Percentiles rank a stretch among this genome's conserved stretches.
Evolutionary conservation across 176 grass and related monocot genomes (phyloP).

Genomic region (Eleusine indica): DNA sequence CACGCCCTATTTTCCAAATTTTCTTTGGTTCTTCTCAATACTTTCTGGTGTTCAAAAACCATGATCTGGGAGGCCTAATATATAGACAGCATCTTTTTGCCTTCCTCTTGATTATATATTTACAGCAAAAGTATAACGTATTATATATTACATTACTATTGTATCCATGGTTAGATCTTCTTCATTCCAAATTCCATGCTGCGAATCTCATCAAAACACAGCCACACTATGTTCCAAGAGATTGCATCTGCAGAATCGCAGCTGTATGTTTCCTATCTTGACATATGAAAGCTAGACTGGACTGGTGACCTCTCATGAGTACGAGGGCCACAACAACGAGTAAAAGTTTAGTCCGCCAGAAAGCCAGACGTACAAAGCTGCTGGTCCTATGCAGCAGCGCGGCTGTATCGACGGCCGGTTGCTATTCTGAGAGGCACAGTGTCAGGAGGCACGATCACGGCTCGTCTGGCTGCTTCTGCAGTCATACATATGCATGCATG

Average conservation of each 20-base stretch:
- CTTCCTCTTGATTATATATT: too few relatives aligned
- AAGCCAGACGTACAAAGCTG: neutral
- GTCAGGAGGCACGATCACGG: neutral
- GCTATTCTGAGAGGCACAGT: neutral
- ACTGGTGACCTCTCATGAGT: neutral
- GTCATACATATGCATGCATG: neutral
- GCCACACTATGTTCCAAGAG: neutral
- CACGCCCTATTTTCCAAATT: too few relatives aligned
- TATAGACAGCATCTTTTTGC: too few relatives aligned
- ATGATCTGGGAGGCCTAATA: too few relatives aligned
- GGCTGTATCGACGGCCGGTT: neutral
- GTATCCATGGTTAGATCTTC: neutral
- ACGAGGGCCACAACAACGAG: neutral
- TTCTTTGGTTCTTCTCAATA: too few relatives aligned
- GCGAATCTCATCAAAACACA: neutral
- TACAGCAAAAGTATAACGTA: too few relatives aligned
- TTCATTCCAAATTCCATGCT: neutral
- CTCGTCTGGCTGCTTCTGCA: constrained; percentile 3
- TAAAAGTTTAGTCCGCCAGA: constrained; percentile 20
- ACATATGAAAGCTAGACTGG: neutral
- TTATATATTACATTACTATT: too few relatives aligned
- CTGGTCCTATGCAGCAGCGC: neutral
- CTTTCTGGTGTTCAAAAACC: too few relatives aligned
- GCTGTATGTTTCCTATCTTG: constrained; percentile 6
- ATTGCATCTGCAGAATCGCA: neutral